phyloP scores from a whole-genome alignment of 345 rosid genomes.

The Aegle marmelos region DNA sequence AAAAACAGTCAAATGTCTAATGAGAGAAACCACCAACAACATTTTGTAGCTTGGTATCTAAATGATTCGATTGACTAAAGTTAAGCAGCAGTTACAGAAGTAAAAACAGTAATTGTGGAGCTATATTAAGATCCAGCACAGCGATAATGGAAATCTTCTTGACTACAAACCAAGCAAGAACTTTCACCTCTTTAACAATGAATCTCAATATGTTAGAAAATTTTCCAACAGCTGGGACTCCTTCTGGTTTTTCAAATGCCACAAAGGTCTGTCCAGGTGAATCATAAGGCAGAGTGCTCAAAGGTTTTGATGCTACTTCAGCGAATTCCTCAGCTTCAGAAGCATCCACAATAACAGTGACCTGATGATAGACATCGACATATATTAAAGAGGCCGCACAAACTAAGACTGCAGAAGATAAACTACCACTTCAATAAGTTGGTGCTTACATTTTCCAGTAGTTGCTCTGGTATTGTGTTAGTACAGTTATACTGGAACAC shows the following conservation, averaged over 20 bases:
- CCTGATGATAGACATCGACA: conserved; percentile 47
- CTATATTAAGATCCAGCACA: not conserved
- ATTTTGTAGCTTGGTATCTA: not conserved
- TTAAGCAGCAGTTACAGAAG: not conserved
- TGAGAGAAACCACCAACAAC: not conserved
- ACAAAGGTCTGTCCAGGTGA: conserved; percentile 88
- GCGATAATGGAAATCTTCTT: not conserved
- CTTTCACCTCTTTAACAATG: conserved; percentile 81
- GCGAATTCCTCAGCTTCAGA: conserved; percentile 87
- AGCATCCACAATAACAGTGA: conserved; percentile 79
- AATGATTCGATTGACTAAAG: not conserved
- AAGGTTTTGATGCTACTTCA: conserved; percentile 65
- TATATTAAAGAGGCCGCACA: not conserved
- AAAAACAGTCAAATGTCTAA: conserved; percentile 1
- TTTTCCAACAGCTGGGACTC: conserved; percentile 79
- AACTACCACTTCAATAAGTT: not conserved
- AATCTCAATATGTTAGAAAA: conserved; percentile 86
- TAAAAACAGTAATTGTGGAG: not conserved
- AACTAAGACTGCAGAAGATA: conserved; percentile 4
- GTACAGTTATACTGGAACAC: conserved; percentile 98
- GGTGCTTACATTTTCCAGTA: conserved; percentile 80
- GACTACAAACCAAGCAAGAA: not conserved
- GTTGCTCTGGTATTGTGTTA: conserved; percentile 89
- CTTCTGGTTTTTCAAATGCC: conserved; percentile 86
- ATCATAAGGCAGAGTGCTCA: conserved; percentile 85